Evolutionary conservation across 2,329 filamentous ascomycete species (phyloP).

Genomic region (Septoria linicola): DNA sequence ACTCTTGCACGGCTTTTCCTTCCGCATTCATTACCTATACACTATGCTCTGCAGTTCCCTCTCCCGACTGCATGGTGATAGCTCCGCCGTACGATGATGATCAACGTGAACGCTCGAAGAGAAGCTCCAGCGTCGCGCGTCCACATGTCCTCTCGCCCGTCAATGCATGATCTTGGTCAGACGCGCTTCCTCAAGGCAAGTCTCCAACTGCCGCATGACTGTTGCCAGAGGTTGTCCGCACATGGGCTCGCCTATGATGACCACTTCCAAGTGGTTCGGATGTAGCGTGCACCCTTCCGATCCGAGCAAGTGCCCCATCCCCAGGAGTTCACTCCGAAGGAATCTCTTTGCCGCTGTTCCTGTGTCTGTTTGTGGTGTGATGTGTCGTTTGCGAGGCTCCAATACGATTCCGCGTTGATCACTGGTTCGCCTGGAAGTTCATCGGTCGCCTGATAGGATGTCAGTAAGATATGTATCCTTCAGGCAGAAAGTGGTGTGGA

Average conservation of each 20-base stretch:
- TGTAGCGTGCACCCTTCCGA: background rate
- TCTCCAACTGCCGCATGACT: background rate
- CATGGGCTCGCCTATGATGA: background rate
- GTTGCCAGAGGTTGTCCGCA: background rate
- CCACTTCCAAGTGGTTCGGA: background rate
- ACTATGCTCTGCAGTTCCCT: no score
- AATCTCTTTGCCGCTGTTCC: no score
- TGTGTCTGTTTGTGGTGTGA: background rate
- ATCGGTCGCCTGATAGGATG: constrained; percentile 23
- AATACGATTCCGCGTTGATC: background rate
- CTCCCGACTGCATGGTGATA: no score
- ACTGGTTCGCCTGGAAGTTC: constrained; percentile 22
- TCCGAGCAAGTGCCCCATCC: background rate
- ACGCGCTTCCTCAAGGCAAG: background rate
- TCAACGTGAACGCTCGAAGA: no score
- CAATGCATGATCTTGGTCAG: background rate
- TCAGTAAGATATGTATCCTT: background rate
- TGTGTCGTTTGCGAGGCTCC: background rate
- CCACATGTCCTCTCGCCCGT: background rate
- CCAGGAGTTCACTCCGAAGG: constrained; percentile 36
- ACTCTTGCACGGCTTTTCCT: no score
- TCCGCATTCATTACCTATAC: no score
- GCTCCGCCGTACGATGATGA: no score
- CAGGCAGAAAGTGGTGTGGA: background rate
- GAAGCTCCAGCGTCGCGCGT: background rate